A percentile compares a stretch with the other conserved stretches of the same genome.
Conservation (phyloP, 2,329 filamentous ascomycete genomes). For the Epichloe sp. region DNA sequence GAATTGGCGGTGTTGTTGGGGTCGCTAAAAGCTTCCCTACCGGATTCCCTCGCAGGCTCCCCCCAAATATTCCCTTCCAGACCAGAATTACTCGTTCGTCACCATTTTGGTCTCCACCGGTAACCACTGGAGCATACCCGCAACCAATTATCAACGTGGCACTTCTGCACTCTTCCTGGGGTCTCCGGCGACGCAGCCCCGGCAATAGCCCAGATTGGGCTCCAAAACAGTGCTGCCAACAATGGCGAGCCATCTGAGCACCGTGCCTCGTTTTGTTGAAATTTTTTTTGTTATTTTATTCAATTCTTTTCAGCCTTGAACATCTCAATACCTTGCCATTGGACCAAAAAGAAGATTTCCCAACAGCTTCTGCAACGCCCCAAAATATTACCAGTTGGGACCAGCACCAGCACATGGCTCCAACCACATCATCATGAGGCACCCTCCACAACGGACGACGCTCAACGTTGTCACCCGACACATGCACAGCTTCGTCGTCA, state of each 20-base stretch:
- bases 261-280: no score
- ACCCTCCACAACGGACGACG: slow-evolving; percentile 19
- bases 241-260: no score
- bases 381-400: background rate
- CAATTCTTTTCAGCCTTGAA: no score
- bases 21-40: background rate
- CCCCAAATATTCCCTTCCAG: background rate
- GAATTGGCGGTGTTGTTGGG: background rate
- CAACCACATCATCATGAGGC: slow-evolving; percentile 18
- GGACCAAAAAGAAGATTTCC: background rate
- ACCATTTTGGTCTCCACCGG: background rate
- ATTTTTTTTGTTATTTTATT: no score
- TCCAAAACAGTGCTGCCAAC: no score
- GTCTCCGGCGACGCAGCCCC: no score
- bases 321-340: background rate
- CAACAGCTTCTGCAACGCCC: background rate
- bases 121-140: background rate
- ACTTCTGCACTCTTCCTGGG: background rate
- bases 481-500: slow-evolving; percentile 16
- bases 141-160: background rate
- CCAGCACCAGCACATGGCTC: slow-evolving; percentile 10
- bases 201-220: no score
- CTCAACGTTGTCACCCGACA: slow-evolving; percentile 17
- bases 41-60: background rate
- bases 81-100: background rate